Percentiles rank a stretch among this genome's conserved stretches.
These are phyloP conservation scores for Monosporascus cannonballus DNA, from an alignment of 2,329 filamentous ascomycete species.

Conservation along the genomic window DNA sequence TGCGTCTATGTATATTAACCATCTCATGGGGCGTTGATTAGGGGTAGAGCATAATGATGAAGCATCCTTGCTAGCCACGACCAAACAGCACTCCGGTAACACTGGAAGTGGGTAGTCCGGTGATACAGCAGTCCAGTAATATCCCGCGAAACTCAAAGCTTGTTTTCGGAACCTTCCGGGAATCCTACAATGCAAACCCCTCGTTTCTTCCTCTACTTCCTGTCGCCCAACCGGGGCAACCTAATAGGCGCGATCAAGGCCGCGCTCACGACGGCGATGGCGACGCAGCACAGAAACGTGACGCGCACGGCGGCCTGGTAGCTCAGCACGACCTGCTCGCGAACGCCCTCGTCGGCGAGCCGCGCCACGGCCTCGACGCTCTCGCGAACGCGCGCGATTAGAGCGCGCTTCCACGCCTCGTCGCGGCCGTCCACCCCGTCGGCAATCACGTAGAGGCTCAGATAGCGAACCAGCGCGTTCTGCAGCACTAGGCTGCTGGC, in stretches of 20 bases:
- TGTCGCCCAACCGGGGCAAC: constrained; percentile 45
- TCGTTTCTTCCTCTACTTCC: constrained; percentile 23
- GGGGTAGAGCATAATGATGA: neutral
- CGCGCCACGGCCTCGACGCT: constrained; percentile 48
- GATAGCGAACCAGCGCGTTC: constrained; percentile 57
- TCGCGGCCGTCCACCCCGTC: constrained; percentile 10
- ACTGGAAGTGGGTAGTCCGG: no score
- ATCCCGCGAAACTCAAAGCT: neutral
- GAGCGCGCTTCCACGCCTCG: constrained; percentile 49
- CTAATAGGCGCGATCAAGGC: constrained; percentile 44
- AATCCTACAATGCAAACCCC: no score
- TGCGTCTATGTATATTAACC: neutral
- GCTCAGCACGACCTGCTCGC: constrained; percentile 48
- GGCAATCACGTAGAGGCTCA: constrained; percentile 49
- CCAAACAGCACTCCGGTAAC: neutral
- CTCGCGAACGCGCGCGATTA: constrained; percentile 46
- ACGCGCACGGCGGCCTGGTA: constrained; percentile 46
- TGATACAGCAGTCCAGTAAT: neutral
- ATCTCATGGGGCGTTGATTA: neutral
- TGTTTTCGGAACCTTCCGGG: no score
- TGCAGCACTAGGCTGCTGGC: constrained; percentile 67
- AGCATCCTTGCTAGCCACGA: neutral
- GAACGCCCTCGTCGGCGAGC: constrained; percentile 33
- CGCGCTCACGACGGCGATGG: constrained; percentile 42
- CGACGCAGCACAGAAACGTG: constrained; percentile 38